phyloP scores from a whole-genome alignment of 345 rosid species.

The Angophora floribunda region DNA sequence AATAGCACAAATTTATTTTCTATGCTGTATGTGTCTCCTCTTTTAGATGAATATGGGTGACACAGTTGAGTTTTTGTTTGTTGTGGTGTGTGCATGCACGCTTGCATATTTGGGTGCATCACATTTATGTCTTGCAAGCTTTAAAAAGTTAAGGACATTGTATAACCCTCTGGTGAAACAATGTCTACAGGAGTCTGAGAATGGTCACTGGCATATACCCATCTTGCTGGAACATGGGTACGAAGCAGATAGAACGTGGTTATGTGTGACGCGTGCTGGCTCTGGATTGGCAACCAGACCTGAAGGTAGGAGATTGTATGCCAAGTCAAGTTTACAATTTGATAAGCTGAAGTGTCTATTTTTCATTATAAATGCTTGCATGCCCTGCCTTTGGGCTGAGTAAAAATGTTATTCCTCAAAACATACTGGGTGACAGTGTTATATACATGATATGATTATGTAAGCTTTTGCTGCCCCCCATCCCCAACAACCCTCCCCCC shows the following conservation, averaged over 20 bases:
- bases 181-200: slow-evolving; percentile 51
- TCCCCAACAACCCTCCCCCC: not conserved
- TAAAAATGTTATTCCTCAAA: not conserved
- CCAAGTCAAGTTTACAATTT: not conserved
- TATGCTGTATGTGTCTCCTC: not conserved
- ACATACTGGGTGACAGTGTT: not conserved
- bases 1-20: not conserved
- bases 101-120: not conserved
- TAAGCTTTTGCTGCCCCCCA: not conserved
- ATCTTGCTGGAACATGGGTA: slow-evolving; percentile 22
- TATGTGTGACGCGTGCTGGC: slow-evolving; percentile 40
- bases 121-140: not conserved
- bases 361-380: not conserved
- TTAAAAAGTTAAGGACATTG: not conserved
- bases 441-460: not conserved
- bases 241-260: slow-evolving; percentile 35
- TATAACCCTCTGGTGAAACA: not conserved
- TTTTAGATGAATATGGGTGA: not conserved
- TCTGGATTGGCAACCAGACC: not conserved
- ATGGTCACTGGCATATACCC: slow-evolving; percentile 72
- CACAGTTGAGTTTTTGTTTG: not conserved
- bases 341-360: not conserved
- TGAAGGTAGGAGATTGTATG: slow-evolving; percentile 27
- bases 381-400: not conserved
- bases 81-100: not conserved